These are phyloP conservation scores for Dactylella cylindrospora DNA, from an alignment of 2,329 filamentous ascomycete species.

Conservation along the genomic window DNA sequence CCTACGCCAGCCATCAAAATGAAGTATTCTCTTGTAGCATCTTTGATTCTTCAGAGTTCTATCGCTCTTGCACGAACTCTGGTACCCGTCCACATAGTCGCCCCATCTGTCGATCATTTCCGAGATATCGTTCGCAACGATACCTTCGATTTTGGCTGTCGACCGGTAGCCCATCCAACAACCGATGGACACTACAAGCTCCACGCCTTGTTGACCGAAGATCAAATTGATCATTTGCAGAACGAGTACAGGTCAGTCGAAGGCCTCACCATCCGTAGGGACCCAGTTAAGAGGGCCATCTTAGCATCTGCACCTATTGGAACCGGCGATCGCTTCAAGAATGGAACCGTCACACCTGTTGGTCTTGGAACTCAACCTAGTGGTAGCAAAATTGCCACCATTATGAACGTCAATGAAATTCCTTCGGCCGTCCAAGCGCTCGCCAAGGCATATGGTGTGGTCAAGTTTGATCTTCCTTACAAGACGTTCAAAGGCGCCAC, in stretches of 20 bases:
- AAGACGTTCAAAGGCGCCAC: slow-evolving; percentile 55
- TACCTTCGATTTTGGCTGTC: slow-evolving; percentile 12
- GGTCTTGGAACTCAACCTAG: slow-evolving; percentile 53
- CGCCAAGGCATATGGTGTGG: slow-evolving; percentile 53
- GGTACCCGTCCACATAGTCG: slow-evolving; percentile 10
- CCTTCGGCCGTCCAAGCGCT: slow-evolving; percentile 55
- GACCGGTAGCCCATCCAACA: slow-evolving; percentile 6
- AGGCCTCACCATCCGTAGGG: slow-evolving; percentile 2
- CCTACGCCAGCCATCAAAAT: neutral
- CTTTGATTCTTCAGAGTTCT: slow-evolving; percentile 10
- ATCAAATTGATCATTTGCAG: slow-evolving; percentile 10
- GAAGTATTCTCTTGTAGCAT: slow-evolving; percentile 7
- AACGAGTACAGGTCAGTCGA: slow-evolving; percentile 9
- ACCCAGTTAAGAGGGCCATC: neutral
- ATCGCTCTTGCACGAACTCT: slow-evolving; percentile 11
- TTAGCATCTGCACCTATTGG: slow-evolving; percentile 15
- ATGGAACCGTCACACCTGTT: slow-evolving; percentile 53
- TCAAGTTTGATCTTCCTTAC: slow-evolving; percentile 54
- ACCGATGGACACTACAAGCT: slow-evolving; percentile 6
- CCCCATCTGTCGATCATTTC: slow-evolving; percentile 11
- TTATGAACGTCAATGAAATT: slow-evolving; percentile 57
- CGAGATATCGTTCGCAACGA: slow-evolving; percentile 12
- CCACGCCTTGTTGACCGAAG: slow-evolving; percentile 13
- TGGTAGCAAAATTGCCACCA: slow-evolving; percentile 52
- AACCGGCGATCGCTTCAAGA: slow-evolving; percentile 53